Conservation (phyloP, 2,329 filamentous ascomycete species). For the Botrytis hyacinthi region DNA sequence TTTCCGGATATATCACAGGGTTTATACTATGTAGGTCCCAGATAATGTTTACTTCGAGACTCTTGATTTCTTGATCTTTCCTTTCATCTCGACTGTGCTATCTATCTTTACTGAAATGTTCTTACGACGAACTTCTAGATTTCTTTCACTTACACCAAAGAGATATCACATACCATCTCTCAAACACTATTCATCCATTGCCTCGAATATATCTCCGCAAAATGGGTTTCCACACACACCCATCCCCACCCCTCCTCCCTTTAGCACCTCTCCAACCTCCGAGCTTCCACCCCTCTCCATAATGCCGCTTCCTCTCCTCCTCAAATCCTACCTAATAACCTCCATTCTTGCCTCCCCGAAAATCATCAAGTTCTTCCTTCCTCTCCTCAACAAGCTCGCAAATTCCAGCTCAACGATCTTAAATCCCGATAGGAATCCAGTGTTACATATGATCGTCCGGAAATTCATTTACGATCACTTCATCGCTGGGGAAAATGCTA, state of each 20-base stretch:
- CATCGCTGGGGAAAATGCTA: conserved; percentile 71
- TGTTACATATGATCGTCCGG: conserved; percentile 67
- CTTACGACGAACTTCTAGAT: not conserved
- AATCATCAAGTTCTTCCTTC: conserved; percentile 20
- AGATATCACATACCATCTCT: not conserved
- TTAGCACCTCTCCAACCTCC: not conserved
- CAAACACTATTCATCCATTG: not conserved
- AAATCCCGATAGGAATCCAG: conserved; percentile 65
- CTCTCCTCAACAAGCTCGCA: conserved; percentile 16
- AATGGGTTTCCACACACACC: not conserved
- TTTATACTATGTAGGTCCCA: not conserved
- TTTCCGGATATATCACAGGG: not conserved
- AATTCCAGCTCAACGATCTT: conserved; percentile 21
- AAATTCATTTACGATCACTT: conserved; percentile 86
- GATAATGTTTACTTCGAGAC: not conserved
- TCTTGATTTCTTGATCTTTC: not conserved
- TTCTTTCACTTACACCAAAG: not conserved
- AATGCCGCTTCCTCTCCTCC: conserved; percentile 21
- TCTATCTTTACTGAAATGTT: not conserved
- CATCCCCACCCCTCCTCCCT: not conserved
- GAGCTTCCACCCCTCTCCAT: conserved; percentile 21
- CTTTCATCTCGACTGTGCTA: not conserved
- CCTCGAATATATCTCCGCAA: not conserved
- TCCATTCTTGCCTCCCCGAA: conserved; percentile 21
- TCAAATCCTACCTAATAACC: conserved; percentile 20